Conservation (phyloP, 2,329 filamentous ascomycete species). For the Myriangium duriaei region DNA sequence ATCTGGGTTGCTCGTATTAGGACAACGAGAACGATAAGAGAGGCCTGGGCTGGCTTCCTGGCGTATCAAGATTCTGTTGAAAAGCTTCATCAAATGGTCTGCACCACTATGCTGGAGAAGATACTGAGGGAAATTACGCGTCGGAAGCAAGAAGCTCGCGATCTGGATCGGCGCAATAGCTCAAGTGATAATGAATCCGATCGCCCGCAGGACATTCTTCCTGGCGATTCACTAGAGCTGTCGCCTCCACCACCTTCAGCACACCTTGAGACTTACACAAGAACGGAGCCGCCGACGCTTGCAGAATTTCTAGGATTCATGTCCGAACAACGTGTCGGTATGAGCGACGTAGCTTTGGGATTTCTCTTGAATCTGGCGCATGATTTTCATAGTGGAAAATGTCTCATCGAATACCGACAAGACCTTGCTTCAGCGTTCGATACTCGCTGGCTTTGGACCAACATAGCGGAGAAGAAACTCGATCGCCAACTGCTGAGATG, state of each 20-base stretch:
- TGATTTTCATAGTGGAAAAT: slow-evolving; percentile 30
- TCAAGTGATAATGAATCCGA: slow-evolving; percentile 1
- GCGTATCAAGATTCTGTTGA: slow-evolving; percentile 35
- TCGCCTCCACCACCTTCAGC: slow-evolving; percentile 44
- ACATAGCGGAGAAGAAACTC: slow-evolving; percentile 14
- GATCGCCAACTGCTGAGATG: slow-evolving; percentile 29
- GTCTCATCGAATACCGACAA: slow-evolving; percentile 31
- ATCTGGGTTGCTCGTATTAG: slow-evolving; percentile 47
- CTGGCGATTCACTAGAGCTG: slow-evolving; percentile 49
- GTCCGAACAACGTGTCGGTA: slow-evolving; percentile 36
- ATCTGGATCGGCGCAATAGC: neutral
- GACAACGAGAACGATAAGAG: slow-evolving; percentile 47
- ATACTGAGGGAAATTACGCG: slow-evolving; percentile 29
- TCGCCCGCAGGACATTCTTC: slow-evolving; percentile 23
- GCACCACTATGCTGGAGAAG: slow-evolving; percentile 46
- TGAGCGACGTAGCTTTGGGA: slow-evolving; percentile 29
- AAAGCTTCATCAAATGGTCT: slow-evolving; percentile 30
- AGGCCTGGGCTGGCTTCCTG: slow-evolving; percentile 54
- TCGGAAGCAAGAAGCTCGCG: neutral
- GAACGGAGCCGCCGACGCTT: slow-evolving; percentile 48
- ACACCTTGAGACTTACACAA: slow-evolving; percentile 52
- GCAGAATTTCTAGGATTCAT: slow-evolving; percentile 49
- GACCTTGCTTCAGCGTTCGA: no score
- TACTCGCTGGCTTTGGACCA: neutral
- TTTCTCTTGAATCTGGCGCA: slow-evolving; percentile 2